phyloP scores from a whole-genome alignment of 495 filamentous ascomycete species.

The Daldinia concentrica region DNA sequence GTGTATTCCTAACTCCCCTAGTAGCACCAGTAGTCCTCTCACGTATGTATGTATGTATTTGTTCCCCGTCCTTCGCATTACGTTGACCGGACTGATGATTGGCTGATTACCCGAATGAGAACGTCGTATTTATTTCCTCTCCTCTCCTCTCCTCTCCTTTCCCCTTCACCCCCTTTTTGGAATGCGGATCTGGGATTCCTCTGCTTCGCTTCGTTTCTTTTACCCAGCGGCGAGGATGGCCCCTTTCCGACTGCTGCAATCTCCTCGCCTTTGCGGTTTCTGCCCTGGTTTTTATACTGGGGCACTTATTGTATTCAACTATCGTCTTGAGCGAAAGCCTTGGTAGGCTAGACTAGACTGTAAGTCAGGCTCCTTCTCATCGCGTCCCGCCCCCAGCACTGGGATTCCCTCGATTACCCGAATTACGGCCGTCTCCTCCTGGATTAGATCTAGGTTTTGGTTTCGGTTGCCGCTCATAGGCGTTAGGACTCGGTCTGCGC shows the following conservation, averaged over 20 bases:
- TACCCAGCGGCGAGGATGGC: not conserved
- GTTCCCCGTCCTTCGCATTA: constrained; percentile 5
- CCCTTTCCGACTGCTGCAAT: not conserved
- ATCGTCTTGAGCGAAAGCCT: not conserved
- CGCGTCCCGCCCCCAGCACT: not conserved
- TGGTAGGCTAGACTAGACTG: not conserved
- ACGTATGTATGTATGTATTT: not conserved
- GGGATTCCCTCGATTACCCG: constrained; percentile 6
- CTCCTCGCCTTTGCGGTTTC: not conserved
- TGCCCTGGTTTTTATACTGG: not conserved
- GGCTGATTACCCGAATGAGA: not conserved
- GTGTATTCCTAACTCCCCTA: not conserved
- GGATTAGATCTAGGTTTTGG: constrained; percentile 46
- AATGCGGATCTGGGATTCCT: not conserved
- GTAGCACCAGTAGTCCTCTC: not conserved
- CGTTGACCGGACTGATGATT: not conserved
- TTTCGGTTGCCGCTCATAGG: constrained; percentile 92
- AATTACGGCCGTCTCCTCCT: constrained; percentile 12
- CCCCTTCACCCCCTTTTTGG: not conserved
- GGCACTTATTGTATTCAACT: too few relatives aligned
- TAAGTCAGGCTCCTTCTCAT: not conserved
- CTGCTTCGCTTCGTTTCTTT: not conserved
- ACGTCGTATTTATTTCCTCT: not conserved
- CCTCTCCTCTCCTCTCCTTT: not conserved
- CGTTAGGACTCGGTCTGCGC: constrained; percentile 84